Percentiles rank a stretch among this genome's conserved stretches.
Evolutionary conservation across 1,139 yeast species (phyloP).

Genomic region (Meyerozyma elateridarum): DNA sequence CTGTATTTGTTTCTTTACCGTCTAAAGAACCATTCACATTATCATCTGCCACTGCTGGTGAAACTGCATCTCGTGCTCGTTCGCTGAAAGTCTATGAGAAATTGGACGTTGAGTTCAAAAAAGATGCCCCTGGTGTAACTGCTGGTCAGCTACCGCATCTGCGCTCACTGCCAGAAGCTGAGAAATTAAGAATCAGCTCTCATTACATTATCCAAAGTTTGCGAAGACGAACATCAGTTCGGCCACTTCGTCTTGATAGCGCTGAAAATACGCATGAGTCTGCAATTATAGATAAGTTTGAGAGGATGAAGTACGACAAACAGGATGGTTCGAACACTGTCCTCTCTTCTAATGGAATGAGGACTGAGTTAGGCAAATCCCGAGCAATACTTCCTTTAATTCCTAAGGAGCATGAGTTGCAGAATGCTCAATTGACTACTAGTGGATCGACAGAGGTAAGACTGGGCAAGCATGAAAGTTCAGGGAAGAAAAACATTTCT

Average conservation of each 20-base stretch:
- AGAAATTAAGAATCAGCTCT: background rate
- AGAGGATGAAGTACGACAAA: too few species aligned
- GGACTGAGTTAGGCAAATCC: too few species aligned
- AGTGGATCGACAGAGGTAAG: too few species aligned
- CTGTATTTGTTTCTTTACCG: slow-evolving; percentile 37
- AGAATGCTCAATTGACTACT: too few species aligned
- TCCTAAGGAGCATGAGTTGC: too few species aligned
- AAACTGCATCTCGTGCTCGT: slow-evolving; percentile 8
- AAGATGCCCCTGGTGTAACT: slow-evolving; percentile 7
- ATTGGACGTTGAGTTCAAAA: slow-evolving; percentile 15
- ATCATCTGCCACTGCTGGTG: slow-evolving; percentile 8
- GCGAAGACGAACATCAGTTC: background rate
- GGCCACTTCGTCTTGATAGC: slow-evolving; percentile 1
- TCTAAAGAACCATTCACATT: slow-evolving; percentile 35
- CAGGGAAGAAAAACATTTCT: too few species aligned
- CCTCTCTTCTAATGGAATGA: too few species aligned
- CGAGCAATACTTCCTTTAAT: too few species aligned
- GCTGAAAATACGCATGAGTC: too few species aligned
- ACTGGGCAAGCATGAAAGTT: too few species aligned
- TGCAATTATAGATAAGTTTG: too few species aligned
- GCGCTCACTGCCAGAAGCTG: background rate
- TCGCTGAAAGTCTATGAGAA: slow-evolving; percentile 17
- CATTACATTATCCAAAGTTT: background rate
- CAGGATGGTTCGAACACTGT: too few species aligned
- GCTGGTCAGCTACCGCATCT: slow-evolving; percentile 2